phyloP scores from a whole-genome alignment of 768 basidiomycete species.

The Tephrocybe sp. region DNA sequence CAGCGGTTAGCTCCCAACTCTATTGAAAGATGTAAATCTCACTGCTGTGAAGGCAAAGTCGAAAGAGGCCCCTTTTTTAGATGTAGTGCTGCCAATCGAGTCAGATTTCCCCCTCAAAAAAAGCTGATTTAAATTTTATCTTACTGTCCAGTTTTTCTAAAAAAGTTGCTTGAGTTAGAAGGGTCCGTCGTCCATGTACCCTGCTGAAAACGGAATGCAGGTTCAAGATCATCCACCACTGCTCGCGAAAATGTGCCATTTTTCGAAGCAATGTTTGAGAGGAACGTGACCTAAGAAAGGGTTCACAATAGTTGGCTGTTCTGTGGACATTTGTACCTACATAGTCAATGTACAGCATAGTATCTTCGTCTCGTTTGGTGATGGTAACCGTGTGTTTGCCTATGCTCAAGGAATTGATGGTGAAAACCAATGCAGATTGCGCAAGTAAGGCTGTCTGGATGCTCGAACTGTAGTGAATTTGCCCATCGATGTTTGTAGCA shows the following conservation, averaged over 20 bases:
- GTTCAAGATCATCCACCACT: conserved; percentile 2
- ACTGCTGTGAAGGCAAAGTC: conserved; percentile 4
- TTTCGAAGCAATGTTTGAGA: not conserved
- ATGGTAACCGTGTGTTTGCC: conserved; percentile 1
- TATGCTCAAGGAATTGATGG: not conserved
- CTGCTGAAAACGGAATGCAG: conserved; percentile 2
- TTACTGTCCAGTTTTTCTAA: conserved; percentile 6
- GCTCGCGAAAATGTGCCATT: not conserved
- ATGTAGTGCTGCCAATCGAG: not conserved
- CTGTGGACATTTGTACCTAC: not conserved
- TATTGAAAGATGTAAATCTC: not conserved
- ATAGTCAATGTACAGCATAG: conserved; percentile 1
- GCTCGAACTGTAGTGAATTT: not conserved
- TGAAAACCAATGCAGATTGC: not conserved
- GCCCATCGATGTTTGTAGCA: conserved; percentile 2
- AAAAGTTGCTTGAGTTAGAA: not conserved
- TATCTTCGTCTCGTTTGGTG: conserved; percentile 1
- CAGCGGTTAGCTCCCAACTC: not conserved
- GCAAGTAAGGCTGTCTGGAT: not conserved
- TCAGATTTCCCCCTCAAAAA: not conserved
- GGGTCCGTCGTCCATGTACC: conserved; percentile 3
- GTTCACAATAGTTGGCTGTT: not conserved
- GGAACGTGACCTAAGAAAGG: conserved; percentile 1
- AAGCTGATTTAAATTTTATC: too few species aligned
- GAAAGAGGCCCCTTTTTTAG: not conserved